Evolutionary conservation across 2,329 filamentous ascomycete species (phyloP), one percentile per base, ranked within the genome.

Genomic region (Pseudovirgaria hyperparasitica): DNA sequence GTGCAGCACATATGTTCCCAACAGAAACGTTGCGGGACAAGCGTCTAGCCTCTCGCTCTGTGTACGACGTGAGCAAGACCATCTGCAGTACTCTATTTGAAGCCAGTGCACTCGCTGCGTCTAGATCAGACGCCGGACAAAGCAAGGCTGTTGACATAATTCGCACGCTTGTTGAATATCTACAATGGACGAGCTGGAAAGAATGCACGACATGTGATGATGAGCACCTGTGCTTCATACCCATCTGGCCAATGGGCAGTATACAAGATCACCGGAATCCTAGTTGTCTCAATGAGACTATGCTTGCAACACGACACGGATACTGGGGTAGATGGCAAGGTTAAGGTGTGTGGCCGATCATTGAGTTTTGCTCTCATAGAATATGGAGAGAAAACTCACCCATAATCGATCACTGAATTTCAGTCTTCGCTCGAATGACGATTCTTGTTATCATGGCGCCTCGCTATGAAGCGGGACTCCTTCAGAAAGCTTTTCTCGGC

Each of bases 151-250:
- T 56, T 3, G 32, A 41, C 3, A 36, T 40, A 2, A 35, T 67
- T 10, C 38, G 48, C 5, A 35, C 46, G 1, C 42, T 78, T 10
- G 59, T 65, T 12, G 34, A 48, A 1, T 64, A 63, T 30, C 53
- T 79, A 3, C 55, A 57, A 5, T 79, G 74, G 74, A 61, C 67
- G 4, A 59, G 50, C 0, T 77, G 70, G 70, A 73, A 69, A 38
- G 57, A 63, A 26, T 70, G 70, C 27, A 52, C 56, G 5, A 55
- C 58, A 1, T 78, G 74, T 40, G 46, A 39, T 0, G 54, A 57
- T 6, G 58, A 68, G 23, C 63, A 77, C 45, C 46, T 73, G 3
- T 72, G 72, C 34, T 62, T 70, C 23, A 55, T 76, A n/a, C 70
- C 71, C 2, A 73, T 77, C 41, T 78, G 72, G 72, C 73, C 72